phyloP scores from a whole-genome alignment of 1,284 basidiomycete genomes.

The Tilletiaria anomala region DNA sequence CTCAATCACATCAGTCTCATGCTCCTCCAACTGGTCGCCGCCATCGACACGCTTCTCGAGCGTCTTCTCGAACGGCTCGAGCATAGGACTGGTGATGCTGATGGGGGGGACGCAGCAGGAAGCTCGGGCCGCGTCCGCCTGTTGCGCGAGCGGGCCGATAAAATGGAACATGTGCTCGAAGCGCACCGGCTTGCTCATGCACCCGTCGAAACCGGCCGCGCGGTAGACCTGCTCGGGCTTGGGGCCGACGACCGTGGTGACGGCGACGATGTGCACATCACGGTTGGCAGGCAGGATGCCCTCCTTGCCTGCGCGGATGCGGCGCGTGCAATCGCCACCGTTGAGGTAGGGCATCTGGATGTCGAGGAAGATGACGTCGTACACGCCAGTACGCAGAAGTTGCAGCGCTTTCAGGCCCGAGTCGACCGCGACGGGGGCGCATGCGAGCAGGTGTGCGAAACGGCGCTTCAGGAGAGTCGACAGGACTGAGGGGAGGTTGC shows the following conservation, averaged over 20 bases:
- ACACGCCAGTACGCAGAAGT: constrained; percentile 18
- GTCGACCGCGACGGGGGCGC: constrained; percentile 18
- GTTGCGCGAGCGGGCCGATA: constrained; percentile 13
- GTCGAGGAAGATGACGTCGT: constrained; percentile 27
- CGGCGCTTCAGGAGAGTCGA: constrained; percentile 20
- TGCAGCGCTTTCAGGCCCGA: constrained; percentile 27
- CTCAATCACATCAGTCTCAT: not conserved
- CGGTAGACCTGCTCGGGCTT: constrained; percentile 18
- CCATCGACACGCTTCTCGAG: not conserved
- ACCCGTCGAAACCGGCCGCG: constrained; percentile 17
- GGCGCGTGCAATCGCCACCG: constrained; percentile 18
- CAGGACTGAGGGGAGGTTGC: constrained; percentile 16
- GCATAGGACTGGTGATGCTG: not conserved
- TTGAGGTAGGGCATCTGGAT: constrained; percentile 29
- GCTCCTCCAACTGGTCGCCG: not conserved
- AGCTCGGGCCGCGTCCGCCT: constrained; percentile 7
- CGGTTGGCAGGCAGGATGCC: constrained; percentile 19
- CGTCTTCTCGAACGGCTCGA: not conserved
- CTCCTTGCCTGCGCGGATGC: constrained; percentile 19
- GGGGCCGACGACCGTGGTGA: constrained; percentile 19
- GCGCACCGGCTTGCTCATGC: constrained; percentile 25
- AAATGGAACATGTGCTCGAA: constrained; percentile 16
- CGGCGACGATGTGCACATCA: constrained; percentile 15
- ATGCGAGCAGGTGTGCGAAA: constrained; percentile 14
- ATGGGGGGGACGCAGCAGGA: not conserved